Conservation (phyloP, 345 rosid genomes). For the Cardamine occulta region DNA sequence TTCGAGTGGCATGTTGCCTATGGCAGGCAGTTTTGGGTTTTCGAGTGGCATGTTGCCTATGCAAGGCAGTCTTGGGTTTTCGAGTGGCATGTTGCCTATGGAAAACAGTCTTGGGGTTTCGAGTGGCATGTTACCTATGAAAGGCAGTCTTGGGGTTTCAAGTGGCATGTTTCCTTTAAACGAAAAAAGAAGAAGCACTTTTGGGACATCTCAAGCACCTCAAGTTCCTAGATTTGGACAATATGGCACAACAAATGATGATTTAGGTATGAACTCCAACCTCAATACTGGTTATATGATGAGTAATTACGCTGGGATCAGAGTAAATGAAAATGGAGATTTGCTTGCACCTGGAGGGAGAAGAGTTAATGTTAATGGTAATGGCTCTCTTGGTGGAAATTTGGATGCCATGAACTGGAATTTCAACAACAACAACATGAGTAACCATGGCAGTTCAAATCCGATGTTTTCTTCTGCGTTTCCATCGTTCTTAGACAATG, state of each 20-base stretch:
- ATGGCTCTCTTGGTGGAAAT: slow-evolving; percentile 11
- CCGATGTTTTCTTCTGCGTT: neutral
- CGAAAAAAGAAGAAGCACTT: neutral
- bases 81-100: neutral
- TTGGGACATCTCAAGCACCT: slow-evolving; percentile 1
- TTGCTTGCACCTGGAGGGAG: neutral
- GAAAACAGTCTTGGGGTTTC: no score
- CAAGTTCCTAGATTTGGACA: slow-evolving; percentile 9
- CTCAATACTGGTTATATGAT: neutral
- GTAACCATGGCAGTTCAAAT: slow-evolving; percentile 19
- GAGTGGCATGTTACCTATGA: no score
- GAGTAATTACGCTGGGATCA: neutral
- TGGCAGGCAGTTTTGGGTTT: neutral
- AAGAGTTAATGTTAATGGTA: neutral
- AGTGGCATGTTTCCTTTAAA: neutral
- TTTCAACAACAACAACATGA: neutral
- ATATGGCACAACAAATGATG: slow-evolving; percentile 7
- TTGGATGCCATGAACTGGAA: slow-evolving; percentile 12
- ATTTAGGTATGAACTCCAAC: slow-evolving; percentile 20
- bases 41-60: neutral
- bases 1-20: neutral
- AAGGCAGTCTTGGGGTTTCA: no score
- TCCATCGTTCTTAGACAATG: neutral
- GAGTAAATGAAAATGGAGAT: neutral
- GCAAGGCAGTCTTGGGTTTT: neutral